These are phyloP conservation scores for Gonium pectorale DNA, from an alignment of 139 green algal species.

Conservation along the genomic window DNA sequence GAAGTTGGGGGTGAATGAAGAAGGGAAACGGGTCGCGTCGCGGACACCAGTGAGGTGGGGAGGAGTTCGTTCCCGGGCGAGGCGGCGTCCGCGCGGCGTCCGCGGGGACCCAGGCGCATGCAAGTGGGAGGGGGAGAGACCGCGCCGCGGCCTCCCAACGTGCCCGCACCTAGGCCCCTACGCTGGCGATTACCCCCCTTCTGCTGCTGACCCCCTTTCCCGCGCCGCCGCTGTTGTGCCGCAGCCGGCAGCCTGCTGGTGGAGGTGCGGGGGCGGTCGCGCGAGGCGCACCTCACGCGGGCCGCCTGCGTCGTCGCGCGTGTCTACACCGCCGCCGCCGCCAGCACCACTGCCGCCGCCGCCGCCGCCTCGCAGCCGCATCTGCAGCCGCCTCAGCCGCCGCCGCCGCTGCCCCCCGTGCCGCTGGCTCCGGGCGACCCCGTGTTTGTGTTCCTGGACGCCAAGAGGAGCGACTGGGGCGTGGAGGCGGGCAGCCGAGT, in stretches of 20 bases:
- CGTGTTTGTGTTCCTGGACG: slow-evolving; percentile 22
- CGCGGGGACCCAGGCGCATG: not conserved
- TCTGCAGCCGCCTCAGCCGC: not conserved
- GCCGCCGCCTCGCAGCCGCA: not conserved
- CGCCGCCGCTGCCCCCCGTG: not conserved
- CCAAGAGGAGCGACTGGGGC: slow-evolving; percentile 26
- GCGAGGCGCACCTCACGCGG: slow-evolving; percentile 17
- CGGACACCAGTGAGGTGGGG: not conserved
- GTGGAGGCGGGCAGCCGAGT: not conserved
- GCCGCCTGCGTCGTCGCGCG: not conserved
- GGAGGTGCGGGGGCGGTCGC: not conserved
- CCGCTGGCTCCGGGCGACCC: not conserved
- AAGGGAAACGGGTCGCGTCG: not conserved
- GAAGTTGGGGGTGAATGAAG: not conserved
- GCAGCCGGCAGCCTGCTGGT: not conserved
- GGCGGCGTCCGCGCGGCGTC: no score
- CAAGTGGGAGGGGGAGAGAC: no score
- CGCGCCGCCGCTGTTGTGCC: not conserved
- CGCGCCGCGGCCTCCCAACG: not conserved
- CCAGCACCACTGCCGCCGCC: not conserved
- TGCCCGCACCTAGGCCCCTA: not conserved
- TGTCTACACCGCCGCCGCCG: not conserved
- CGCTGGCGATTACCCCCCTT: not conserved
- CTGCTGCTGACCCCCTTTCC: not conserved
- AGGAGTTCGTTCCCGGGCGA: not conserved